phyloP scores from a whole-genome alignment of 116 monocot species.

The Cymodocea nodosa region DNA sequence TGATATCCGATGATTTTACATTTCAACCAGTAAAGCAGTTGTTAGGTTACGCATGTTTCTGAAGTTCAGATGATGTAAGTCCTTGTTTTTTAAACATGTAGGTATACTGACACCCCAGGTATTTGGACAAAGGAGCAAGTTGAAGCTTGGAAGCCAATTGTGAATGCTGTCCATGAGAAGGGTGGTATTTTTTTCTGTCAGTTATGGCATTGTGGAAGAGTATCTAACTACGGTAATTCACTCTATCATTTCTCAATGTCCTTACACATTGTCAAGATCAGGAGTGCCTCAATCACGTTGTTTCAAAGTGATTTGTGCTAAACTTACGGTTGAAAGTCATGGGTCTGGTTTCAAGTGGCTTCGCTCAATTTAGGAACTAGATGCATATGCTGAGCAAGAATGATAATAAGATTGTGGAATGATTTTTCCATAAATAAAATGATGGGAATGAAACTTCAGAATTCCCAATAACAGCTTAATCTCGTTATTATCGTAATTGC shows the following conservation, averaged over 20 bases:
- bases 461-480: too few relatives aligned
- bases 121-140: slow-evolving; percentile 46
- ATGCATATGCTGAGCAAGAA: too few relatives aligned
- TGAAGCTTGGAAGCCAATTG: slow-evolving; percentile 38
- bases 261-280: too few relatives aligned
- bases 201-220: slow-evolving; percentile 40
- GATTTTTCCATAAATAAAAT: too few relatives aligned
- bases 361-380: too few relatives aligned
- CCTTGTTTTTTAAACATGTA: neutral
- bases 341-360: too few relatives aligned
- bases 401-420: too few relatives aligned
- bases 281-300: too few relatives aligned
- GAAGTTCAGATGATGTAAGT: neutral
- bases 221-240: slow-evolving; percentile 19
- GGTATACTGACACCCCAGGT: slow-evolving; percentile 23
- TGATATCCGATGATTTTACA: neutral
- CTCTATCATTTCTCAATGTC: neutral
- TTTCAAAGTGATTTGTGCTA: too few relatives aligned
- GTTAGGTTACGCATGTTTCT: neutral
- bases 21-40: neutral
- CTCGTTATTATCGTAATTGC: too few relatives aligned
- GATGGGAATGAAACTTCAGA: too few relatives aligned
- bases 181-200: slow-evolving; percentile 48
- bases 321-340: too few relatives aligned
- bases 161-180: slow-evolving; percentile 35